phyloP scores from a whole-genome alignment of 2,329 filamentous ascomycete genomes.

The Ophiocordyceps unilateralis region DNA sequence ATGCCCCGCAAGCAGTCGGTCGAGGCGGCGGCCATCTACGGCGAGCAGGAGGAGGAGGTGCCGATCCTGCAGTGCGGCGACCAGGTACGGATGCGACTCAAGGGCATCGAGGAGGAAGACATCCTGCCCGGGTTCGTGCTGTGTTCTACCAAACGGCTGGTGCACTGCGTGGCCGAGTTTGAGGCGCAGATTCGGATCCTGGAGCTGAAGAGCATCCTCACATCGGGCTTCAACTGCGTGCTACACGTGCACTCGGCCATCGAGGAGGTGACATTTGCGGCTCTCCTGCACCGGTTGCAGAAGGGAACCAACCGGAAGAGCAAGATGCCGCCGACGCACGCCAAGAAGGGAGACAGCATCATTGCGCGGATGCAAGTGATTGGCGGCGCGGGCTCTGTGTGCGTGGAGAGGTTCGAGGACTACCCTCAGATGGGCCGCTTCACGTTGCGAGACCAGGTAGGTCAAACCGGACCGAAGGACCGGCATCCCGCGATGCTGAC shows the following conservation, averaged over 20 bases:
- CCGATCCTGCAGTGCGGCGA: conserved; percentile 72
- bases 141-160: conserved; percentile 83
- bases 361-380: conserved; percentile 84
- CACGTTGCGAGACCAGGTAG: conserved; percentile 73
- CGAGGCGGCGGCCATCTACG: conserved; percentile 72
- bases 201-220: conserved; percentile 85
- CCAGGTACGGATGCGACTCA: conserved; percentile 79
- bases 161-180: conserved; percentile 77
- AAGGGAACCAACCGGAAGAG: conserved; percentile 88
- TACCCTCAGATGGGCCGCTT: conserved; percentile 89
- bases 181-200: conserved; percentile 95
- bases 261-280: conserved; percentile 86
- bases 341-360: conserved; percentile 64
- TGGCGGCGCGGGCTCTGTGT: conserved; percentile 71
- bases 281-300: conserved; percentile 82
- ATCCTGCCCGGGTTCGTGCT: conserved; percentile 90
- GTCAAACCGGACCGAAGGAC: conserved; percentile 5
- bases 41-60: conserved; percentile 91
- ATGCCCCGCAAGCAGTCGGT: conserved; percentile 87
- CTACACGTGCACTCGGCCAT: conserved; percentile 94
- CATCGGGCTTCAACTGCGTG: conserved; percentile 93
- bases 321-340: conserved; percentile 84
- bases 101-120: conserved; percentile 94
- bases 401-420: conserved; percentile 88
- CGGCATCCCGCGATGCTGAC: neutral